A percentile compares a stretch with the other conserved stretches of the same genome.
These are phyloP conservation scores for Fusarium sororula DNA, from an alignment of 2,329 filamentous ascomycete species.

Conservation along the genomic window DNA sequence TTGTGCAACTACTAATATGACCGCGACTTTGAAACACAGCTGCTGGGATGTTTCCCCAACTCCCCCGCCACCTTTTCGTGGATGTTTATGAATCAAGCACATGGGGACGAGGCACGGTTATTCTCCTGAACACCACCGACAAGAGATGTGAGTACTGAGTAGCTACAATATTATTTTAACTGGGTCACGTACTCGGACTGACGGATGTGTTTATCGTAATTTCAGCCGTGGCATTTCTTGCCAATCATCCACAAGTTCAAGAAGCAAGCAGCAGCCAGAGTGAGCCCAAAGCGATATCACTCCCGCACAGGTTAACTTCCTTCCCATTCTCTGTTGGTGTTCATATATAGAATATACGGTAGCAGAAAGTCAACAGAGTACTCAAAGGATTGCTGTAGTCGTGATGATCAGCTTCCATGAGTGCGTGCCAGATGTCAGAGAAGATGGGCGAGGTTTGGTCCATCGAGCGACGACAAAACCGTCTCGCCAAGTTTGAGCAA, in stretches of 20 bases:
- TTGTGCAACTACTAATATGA: not conserved
- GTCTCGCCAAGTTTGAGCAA: not conserved
- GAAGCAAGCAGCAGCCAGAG: not conserved
- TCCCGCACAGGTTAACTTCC: not conserved
- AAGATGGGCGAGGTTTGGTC: not conserved
- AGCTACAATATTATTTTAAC: accelerated
- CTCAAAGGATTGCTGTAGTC: accelerated
- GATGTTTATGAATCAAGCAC: not conserved
- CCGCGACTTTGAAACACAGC: not conserved
- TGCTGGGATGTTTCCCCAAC: not conserved
- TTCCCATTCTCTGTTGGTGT: not conserved
- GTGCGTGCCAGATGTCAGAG: not conserved
- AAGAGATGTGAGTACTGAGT: not conserved
- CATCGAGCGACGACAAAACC: not conserved
- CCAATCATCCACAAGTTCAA: not conserved
- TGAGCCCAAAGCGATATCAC: accelerated
- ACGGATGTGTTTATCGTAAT: not conserved
- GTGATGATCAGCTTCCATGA: not conserved
- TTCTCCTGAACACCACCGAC: not conserved
- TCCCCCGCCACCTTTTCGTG: not conserved
- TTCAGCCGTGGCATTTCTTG: not conserved
- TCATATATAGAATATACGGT: not conserved
- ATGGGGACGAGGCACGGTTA: not conserved
- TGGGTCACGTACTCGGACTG: accelerated
- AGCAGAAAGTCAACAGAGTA: accelerated